Evolutionary conservation across 345 rosid genomes (phyloP).

Genomic region (Populus pruinosa): DNA sequence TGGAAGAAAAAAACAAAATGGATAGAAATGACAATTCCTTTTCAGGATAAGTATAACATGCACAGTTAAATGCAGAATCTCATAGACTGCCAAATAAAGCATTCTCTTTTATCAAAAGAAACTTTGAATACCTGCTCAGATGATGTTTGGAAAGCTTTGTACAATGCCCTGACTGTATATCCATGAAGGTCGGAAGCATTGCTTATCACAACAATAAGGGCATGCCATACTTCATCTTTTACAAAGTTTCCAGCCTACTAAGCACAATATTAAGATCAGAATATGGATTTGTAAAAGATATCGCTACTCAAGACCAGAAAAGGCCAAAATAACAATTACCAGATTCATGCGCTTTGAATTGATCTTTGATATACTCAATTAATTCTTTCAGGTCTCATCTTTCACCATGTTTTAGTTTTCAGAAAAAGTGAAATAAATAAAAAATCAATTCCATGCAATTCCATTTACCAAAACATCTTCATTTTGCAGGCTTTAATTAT

Average conservation of each 20-base stretch:
- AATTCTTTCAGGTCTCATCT: not conserved
- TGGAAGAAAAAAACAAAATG: constrained; percentile 13
- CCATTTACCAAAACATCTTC: not conserved
- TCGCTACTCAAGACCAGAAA: not conserved
- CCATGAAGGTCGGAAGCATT: constrained; percentile 97
- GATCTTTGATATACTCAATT: not conserved
- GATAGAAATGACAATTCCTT: not conserved
- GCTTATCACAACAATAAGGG: constrained; percentile 87
- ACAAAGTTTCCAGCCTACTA: constrained; percentile 98
- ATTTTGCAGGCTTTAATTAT: not conserved
- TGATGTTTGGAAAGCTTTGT: constrained; percentile 69
- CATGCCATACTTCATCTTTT: constrained; percentile 98
- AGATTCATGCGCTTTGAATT: not conserved
- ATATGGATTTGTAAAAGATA: not conserved
- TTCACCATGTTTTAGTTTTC: not conserved
- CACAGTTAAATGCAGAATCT: constrained; percentile 21
- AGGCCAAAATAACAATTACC: not conserved
- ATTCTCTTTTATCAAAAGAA: constrained; percentile 9
- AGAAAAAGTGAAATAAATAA: not conserved
- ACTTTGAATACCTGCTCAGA: constrained; percentile 65
- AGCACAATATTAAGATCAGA: constrained; percentile 22
- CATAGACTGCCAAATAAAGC: constrained; percentile 18
- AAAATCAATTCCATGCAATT: not conserved
- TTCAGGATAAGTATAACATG: not conserved
- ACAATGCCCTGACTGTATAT: constrained; percentile 81